Conservation (phyloP, 2,329 filamentous ascomycete species). For the Trichoderma harzianum region DNA sequence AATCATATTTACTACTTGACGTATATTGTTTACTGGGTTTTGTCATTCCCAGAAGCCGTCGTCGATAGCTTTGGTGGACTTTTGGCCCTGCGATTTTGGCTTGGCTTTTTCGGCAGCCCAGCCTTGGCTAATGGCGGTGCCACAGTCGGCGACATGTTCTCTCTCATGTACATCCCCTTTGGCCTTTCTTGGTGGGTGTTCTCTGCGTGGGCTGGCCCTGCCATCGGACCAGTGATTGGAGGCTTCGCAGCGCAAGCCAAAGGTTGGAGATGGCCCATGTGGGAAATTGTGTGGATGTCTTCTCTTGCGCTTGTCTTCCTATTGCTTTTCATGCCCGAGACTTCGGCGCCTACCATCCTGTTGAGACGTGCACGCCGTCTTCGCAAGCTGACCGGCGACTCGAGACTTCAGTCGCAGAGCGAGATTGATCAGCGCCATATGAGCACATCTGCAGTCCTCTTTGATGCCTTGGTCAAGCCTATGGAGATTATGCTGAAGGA, state of each 20-base stretch:
- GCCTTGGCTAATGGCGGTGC: constrained; percentile 58
- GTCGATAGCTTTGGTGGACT: constrained; percentile 40
- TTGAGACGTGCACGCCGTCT: constrained; percentile 52
- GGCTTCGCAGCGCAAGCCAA: constrained; percentile 47
- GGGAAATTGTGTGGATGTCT: constrained; percentile 56
- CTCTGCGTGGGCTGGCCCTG: constrained; percentile 56
- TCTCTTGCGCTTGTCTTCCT: constrained; percentile 51
- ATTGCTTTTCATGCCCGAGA: constrained; percentile 57
- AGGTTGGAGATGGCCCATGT: constrained; percentile 55
- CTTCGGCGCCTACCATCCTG: constrained; percentile 51
- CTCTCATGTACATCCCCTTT: constrained; percentile 54
- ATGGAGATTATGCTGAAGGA: constrained; percentile 34
- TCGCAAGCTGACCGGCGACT: constrained; percentile 30
- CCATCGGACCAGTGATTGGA: constrained; percentile 9
- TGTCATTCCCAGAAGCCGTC: background rate
- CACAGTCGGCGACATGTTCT: constrained; percentile 51
- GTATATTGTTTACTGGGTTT: background rate
- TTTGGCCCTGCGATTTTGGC: constrained; percentile 59
- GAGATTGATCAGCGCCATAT: constrained; percentile 26
- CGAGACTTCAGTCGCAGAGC: constrained; percentile 21
- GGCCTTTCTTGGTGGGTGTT: constrained; percentile 57
- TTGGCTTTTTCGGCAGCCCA: constrained; percentile 63
- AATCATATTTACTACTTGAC: constrained; percentile 3
- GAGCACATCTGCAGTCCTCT: constrained; percentile 21
- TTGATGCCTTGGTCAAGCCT: constrained; percentile 26